A percentile compares a stretch with the other conserved stretches of the same genome.
Evolutionary conservation across 768 basidiomycete genomes (phyloP).

Genomic region (Tylopilus plumbeoviolaceoides): DNA sequence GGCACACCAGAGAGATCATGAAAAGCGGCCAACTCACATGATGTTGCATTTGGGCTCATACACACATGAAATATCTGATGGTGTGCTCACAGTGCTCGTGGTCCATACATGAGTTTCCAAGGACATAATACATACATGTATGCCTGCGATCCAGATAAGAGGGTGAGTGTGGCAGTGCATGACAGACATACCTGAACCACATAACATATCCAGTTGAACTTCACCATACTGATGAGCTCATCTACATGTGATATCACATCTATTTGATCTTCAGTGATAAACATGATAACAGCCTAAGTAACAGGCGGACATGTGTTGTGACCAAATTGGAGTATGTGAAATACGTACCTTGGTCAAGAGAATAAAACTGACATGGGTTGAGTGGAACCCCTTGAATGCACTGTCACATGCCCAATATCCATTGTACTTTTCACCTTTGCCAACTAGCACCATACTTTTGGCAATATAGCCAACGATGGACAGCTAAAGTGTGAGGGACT

Average conservation of each 20-base stretch:
- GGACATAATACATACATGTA: constrained; percentile 5
- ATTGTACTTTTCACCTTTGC: neutral
- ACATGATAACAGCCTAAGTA: constrained; percentile 5
- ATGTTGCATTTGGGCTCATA: neutral
- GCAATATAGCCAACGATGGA: neutral
- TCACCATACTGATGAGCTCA: neutral
- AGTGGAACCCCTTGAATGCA: constrained; percentile 3
- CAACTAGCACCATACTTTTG: neutral
- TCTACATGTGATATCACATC: constrained; percentile 1
- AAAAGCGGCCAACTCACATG: neutral
- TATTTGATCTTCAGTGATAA: neutral
- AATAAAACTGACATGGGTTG: neutral
- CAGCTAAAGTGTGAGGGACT: constrained; percentile 2
- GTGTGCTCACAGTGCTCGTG: neutral
- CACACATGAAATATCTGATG: neutral
- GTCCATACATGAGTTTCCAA: constrained; percentile 1
- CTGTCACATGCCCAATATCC: constrained; percentile 2
- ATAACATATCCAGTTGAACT: neutral
- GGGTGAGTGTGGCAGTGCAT: neutral
- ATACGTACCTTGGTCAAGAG: constrained; percentile 10
- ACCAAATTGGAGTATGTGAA: neutral
- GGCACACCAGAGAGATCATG: constrained; percentile 9
- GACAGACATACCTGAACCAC: constrained; percentile 1
- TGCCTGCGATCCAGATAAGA: neutral
- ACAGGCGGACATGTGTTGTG: neutral